phyloP scores from a whole-genome alignment of 2,329 filamentous ascomycete species.

The Cadophora gregata region DNA sequence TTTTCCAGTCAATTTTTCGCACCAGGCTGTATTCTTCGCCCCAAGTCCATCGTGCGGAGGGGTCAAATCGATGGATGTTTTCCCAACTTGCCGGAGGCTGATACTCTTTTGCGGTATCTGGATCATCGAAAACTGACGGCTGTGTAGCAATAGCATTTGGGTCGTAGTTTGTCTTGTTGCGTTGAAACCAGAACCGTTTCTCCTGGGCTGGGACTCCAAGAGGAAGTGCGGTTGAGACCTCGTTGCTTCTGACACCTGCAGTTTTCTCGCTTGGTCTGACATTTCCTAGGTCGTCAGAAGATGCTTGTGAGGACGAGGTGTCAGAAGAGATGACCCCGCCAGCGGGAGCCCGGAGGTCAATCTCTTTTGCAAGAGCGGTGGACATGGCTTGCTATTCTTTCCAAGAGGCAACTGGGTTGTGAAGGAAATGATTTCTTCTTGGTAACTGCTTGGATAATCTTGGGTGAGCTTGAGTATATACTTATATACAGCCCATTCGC shows the following conservation, averaged over 20 bases:
- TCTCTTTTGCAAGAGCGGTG: conserved; percentile 24
- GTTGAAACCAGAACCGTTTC: conserved; percentile 38
- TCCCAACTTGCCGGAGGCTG: conserved; percentile 38
- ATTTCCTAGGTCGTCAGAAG: conserved; percentile 19
- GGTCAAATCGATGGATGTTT: conserved; percentile 39
- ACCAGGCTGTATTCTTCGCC: conserved; percentile 39
- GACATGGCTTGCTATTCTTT: conserved; percentile 16
- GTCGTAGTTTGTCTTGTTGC: conserved; percentile 33
- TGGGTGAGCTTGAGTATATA: background rate
- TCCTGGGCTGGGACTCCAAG: conserved; percentile 33
- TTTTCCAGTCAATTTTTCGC: conserved; percentile 41
- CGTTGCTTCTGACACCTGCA: background rate
- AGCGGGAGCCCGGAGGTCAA: conserved; percentile 11
- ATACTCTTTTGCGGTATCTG: conserved; percentile 37
- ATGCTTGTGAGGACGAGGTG: conserved; percentile 10
- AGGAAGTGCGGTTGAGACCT: background rate
- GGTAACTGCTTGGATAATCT: background rate
- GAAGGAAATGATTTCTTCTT: background rate
- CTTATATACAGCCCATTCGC: background rate
- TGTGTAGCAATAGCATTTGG: conserved; percentile 38
- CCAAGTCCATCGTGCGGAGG: conserved; percentile 38
- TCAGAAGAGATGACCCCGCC: conserved; percentile 1
- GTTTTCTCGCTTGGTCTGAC: conserved; percentile 2
- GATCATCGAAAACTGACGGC: conserved; percentile 40
- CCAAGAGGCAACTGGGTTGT: background rate